Percentiles rank a stretch among this genome's conserved stretches.
Evolutionary conservation across 2,329 filamentous ascomycete species (phyloP).

Genomic region (Colletotrichum falcatum): DNA sequence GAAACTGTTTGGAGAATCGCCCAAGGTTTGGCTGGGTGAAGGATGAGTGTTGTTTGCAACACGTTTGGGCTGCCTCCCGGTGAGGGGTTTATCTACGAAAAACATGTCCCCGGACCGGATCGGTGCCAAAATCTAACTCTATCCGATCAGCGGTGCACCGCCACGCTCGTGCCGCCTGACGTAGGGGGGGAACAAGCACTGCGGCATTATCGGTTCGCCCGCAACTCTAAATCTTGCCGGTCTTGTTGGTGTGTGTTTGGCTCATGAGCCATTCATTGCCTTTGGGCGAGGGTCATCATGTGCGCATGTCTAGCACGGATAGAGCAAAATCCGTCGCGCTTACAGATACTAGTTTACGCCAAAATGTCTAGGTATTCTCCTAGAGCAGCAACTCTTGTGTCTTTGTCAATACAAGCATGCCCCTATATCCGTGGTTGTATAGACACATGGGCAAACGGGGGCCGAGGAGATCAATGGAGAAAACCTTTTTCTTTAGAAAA

Average conservation of each 20-base stretch:
- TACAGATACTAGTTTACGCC: neutral
- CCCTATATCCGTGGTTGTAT: too few relatives aligned
- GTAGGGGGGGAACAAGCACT: neutral
- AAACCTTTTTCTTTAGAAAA: too few relatives aligned
- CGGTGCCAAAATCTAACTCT: constrained; percentile 27
- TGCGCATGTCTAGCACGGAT: neutral
- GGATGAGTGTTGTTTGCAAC: neutral
- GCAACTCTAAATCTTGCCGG: constrained; percentile 25
- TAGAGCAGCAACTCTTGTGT: neutral
- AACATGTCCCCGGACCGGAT: constrained; percentile 23
- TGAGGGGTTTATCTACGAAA: constrained; percentile 37
- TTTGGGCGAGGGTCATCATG: neutral
- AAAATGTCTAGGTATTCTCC: neutral
- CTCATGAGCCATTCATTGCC: neutral
- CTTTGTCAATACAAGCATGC: neutral
- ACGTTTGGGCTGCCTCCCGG: constrained; percentile 29
- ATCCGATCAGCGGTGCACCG: constrained; percentile 36
- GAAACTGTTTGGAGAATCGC: neutral
- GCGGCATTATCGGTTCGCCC: constrained; percentile 18
- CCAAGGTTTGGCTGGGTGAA: neutral
- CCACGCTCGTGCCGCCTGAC: constrained; percentile 33
- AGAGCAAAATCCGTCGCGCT: neutral
- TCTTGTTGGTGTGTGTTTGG: neutral
- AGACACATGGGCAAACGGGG: too few relatives aligned
- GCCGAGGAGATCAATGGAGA: too few relatives aligned